These are phyloP conservation scores for Globisporangium mamillatum DNA, from an alignment of 352 stramenopile species.

Conservation along the genomic window DNA sequence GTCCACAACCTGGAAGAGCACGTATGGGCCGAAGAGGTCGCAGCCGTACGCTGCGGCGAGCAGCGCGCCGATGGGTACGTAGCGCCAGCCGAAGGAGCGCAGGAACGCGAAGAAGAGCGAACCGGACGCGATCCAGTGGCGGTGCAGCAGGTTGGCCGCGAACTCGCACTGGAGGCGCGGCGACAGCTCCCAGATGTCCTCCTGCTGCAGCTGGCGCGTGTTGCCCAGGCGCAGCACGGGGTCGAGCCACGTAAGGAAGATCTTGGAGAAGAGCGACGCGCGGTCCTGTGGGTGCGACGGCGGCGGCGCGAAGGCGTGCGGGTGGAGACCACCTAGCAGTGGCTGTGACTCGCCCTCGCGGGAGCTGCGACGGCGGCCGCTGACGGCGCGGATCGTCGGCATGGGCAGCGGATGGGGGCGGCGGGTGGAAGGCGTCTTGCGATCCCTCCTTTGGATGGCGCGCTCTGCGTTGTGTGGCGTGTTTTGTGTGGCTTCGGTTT, in stretches of 20 bases:
- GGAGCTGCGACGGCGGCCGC: slow-evolving; percentile 2
- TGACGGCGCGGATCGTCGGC: slow-evolving; percentile 1
- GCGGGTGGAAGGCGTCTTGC: neutral
- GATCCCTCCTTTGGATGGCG: neutral
- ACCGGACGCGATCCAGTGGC: slow-evolving; percentile 52
- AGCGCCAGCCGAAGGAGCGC: slow-evolving; percentile 45
- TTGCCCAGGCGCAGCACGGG: slow-evolving; percentile 40
- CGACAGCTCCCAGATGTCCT: slow-evolving; percentile 63
- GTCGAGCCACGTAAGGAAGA: slow-evolving; percentile 51
- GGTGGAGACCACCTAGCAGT: slow-evolving; percentile 22
- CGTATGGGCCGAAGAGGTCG: slow-evolving; percentile 56
- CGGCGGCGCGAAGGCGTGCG: slow-evolving; percentile 18
- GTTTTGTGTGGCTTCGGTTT: neutral
- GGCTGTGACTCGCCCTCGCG: slow-evolving; percentile 21
- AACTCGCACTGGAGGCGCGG: slow-evolving; percentile 36
- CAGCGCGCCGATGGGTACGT: slow-evolving; percentile 40
- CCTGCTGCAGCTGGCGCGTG: slow-evolving; percentile 24
- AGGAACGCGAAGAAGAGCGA: slow-evolving; percentile 56
- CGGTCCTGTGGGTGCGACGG: slow-evolving; percentile 35
- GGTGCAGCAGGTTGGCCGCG: slow-evolving; percentile 47
- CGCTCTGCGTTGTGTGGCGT: neutral
- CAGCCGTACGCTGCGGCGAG: slow-evolving; percentile 42
- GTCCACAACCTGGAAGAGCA: slow-evolving; percentile 58
- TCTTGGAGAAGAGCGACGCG: slow-evolving; percentile 36
- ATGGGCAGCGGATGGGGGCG: no score